These are phyloP conservation scores for Agrocybe pediades DNA, from an alignment of 768 basidiomycete species.

Conservation along the genomic window DNA sequence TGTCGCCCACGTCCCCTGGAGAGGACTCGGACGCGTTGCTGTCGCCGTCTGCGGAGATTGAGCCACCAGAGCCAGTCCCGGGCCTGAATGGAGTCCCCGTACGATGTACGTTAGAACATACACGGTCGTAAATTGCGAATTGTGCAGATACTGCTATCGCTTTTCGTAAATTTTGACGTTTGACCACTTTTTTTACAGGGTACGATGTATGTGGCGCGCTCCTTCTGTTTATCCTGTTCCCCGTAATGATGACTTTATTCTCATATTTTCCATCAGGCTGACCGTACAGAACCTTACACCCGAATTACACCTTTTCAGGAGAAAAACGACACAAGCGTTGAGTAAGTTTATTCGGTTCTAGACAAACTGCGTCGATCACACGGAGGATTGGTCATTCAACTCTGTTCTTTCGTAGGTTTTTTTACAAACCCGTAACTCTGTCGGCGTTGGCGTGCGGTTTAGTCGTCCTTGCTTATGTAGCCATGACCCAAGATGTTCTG, in stretches of 20 bases:
- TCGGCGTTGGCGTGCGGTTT: conserved; percentile 71
- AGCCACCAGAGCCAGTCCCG: conserved; percentile 67
- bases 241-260: conserved; percentile 1
- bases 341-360: conserved; percentile 50
- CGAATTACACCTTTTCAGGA: conserved; percentile 84
- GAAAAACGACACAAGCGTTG: conserved; percentile 78
- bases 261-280: conserved; percentile 52
- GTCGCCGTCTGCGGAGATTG: conserved; percentile 51
- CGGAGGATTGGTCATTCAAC: conserved; percentile 12
- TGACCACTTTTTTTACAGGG: conserved; percentile 47
- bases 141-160: conserved; percentile 12
- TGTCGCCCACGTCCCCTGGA: conserved; percentile 47
- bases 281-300: conserved; percentile 83
- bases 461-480: conserved; percentile 74
- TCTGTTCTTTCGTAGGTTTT: conserved; percentile 56
- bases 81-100: conserved; percentile 77
- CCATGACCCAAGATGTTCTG: conserved; percentile 81
- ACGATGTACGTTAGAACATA: conserved; percentile 61
- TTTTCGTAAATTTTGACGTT: conserved; percentile 18
- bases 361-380: background rate
- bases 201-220: conserved; percentile 69
- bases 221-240: conserved; percentile 19
- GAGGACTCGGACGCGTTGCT: conserved; percentile 66
- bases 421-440: conserved; percentile 83
- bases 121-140: conserved; percentile 15